Conservation (phyloP, 345 rosid species). For the Brassica nigra region DNA sequence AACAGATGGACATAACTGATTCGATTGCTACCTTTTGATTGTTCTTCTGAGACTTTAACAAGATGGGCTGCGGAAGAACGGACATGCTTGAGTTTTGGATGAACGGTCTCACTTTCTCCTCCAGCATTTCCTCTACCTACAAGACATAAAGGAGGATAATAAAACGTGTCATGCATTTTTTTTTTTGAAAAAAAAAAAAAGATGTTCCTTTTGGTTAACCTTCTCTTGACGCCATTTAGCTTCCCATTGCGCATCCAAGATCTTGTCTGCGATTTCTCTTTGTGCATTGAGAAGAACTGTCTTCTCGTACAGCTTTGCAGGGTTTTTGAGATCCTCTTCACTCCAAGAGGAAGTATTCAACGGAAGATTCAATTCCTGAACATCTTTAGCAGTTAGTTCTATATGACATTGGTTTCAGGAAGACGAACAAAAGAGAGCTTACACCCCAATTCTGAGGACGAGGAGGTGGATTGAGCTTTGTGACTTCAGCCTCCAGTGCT, state of each 20-base stretch:
- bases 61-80: slow-evolving; percentile 66
- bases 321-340: slow-evolving; percentile 83
- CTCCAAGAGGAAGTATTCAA: slow-evolving; percentile 81
- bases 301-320: slow-evolving; percentile 80
- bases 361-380: slow-evolving; percentile 84
- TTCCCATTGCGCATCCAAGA: slow-evolving; percentile 91
- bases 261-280: slow-evolving; percentile 79
- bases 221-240: slow-evolving; percentile 79
- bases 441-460: slow-evolving; percentile 96
- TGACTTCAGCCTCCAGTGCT: slow-evolving; percentile 76
- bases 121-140: slow-evolving; percentile 49
- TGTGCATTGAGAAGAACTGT: slow-evolving; percentile 93
- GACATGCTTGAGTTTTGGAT: slow-evolving; percentile 49
- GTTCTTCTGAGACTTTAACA: slow-evolving; percentile 51
- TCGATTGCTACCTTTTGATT: slow-evolving; percentile 49
- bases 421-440: slow-evolving; percentile 19
- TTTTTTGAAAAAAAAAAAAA: not conserved
- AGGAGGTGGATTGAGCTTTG: slow-evolving; percentile 72
- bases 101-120: slow-evolving; percentile 80
- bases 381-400: slow-evolving; percentile 30
- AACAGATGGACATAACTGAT: not conserved
- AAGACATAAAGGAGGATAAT: slow-evolving; percentile 11
- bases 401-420: not conserved
- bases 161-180: not conserved
- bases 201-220: not conserved